Evolutionary conservation across 2,329 filamentous ascomycete genomes (phyloP).

Genomic region (Botrytis squamosa): DNA sequence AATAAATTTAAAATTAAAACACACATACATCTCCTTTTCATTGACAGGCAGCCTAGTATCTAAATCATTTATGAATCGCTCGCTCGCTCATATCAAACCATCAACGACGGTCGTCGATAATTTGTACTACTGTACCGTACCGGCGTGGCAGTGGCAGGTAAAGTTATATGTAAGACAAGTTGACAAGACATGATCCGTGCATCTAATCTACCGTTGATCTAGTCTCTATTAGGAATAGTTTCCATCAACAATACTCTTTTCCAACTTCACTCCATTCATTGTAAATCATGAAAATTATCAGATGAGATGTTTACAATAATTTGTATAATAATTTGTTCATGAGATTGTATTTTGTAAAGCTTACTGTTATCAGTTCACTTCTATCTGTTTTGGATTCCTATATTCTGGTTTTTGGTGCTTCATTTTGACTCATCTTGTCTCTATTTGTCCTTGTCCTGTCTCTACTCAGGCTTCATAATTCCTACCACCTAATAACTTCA

Average conservation of each 20-base stretch:
- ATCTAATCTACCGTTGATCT: not conserved
- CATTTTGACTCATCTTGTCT: not conserved
- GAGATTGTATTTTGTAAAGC: not conserved
- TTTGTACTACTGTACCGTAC: not conserved
- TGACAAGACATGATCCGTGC: not conserved
- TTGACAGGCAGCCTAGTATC: too few species aligned
- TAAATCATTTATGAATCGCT: too few species aligned
- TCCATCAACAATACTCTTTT: rapidly evolving
- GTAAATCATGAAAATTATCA: not conserved
- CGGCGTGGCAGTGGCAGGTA: not conserved
- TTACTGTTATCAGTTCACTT: not conserved
- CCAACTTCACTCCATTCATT: not conserved
- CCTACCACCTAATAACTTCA: not conserved
- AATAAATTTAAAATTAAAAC: too few species aligned
- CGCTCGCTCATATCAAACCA: too few species aligned
- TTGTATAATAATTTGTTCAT: not conserved
- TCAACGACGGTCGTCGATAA: not conserved
- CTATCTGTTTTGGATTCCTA: not conserved
- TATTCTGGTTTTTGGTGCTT: not conserved
- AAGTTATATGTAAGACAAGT: not conserved
- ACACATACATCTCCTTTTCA: too few species aligned
- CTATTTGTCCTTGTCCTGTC: too few species aligned
- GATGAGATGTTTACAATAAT: not conserved
- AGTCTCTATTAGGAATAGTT: not conserved
- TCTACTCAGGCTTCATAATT: not conserved